A percentile compares a stretch with the other conserved stretches of the same genome.
These are phyloP conservation scores for Boletus rufocinnamomeus DNA, from an alignment of 768 basidiomycete species.

Conservation along the genomic window DNA sequence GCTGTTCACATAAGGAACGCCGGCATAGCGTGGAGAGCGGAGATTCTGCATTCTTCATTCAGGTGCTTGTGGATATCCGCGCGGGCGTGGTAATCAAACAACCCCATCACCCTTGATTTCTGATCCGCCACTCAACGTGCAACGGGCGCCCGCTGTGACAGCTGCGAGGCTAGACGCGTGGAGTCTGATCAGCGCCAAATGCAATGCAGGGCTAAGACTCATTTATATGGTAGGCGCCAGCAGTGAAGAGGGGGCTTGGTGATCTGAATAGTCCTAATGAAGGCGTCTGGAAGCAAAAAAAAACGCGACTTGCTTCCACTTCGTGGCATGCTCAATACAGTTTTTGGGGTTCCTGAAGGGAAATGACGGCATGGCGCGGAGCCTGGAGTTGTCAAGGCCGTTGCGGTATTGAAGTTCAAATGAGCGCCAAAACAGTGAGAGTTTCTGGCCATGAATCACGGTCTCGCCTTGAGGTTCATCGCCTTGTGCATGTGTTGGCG, in stretches of 20 bases:
- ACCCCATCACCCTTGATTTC: neutral
- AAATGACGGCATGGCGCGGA: slow-evolving; percentile 16
- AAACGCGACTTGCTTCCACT: neutral
- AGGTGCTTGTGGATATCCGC: slow-evolving; percentile 3
- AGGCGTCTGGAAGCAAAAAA: neutral
- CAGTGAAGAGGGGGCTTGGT: neutral
- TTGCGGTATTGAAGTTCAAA: neutral
- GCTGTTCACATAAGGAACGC: slow-evolving; percentile 4
- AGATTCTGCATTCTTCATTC: slow-evolving; percentile 2
- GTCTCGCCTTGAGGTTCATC: neutral
- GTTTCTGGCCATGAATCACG: neutral
- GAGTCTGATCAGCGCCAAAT: slow-evolving; percentile 7
- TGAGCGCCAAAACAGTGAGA: slow-evolving; percentile 6
- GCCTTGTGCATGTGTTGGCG: neutral
- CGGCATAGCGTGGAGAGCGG: slow-evolving; percentile 5
- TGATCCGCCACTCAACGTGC: neutral
- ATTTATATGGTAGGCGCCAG: neutral
- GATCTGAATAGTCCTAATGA: slow-evolving; percentile 1
- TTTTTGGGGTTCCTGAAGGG: neutral
- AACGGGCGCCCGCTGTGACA: neutral
- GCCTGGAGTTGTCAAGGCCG: neutral
- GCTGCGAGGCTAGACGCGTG: neutral
- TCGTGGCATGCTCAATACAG: neutral
- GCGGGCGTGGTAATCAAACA: neutral
- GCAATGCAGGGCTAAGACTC: neutral